Conservation (phyloP, 108 stramenopile species). For the Stephanodiscus triporus region DNA sequence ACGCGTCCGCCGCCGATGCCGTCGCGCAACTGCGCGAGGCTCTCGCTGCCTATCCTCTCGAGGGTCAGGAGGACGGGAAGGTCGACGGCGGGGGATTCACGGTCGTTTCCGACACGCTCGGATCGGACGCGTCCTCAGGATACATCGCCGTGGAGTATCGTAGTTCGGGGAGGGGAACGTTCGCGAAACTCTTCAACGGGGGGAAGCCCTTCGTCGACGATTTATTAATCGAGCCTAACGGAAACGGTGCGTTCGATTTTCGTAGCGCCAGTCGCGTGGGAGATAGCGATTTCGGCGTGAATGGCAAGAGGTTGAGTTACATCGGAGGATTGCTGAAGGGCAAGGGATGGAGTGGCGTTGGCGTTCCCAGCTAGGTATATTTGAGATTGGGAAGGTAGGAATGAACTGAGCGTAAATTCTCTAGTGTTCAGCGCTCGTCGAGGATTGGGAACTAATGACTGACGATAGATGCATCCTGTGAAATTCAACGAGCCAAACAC, state of each 20-base stretch:
- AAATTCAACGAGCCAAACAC: too few relatives aligned
- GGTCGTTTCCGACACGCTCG: conserved; percentile 61
- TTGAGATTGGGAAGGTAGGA: background rate
- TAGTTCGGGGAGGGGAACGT: conserved; percentile 71
- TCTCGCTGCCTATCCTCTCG: conserved; percentile 68
- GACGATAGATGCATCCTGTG: too few relatives aligned
- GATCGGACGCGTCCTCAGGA: conserved; percentile 33
- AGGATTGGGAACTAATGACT: background rate
- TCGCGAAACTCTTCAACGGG: conserved; percentile 85
- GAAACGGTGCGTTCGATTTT: conserved; percentile 56
- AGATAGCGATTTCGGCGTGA: conserved; percentile 86
- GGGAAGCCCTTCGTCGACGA: conserved; percentile 91
- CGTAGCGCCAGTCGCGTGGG: conserved; percentile 75
- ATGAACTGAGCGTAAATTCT: background rate
- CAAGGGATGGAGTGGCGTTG: conserved; percentile 57
- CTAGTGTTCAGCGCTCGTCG: background rate
- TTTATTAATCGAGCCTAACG: conserved; percentile 61
- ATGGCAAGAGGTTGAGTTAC: conserved; percentile 66
- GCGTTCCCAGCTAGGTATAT: conserved; percentile 16
- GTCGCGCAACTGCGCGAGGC: conserved; percentile 49
- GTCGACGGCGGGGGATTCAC: conserved; percentile 79
- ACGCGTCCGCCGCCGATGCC: conserved; percentile 52
- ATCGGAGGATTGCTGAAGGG: conserved; percentile 46
- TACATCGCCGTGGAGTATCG: conserved; percentile 69
- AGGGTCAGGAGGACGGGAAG: conserved; percentile 60